phyloP scores from a whole-genome alignment of 768 basidiomycete species.

The Hygrocybe coccinea region DNA sequence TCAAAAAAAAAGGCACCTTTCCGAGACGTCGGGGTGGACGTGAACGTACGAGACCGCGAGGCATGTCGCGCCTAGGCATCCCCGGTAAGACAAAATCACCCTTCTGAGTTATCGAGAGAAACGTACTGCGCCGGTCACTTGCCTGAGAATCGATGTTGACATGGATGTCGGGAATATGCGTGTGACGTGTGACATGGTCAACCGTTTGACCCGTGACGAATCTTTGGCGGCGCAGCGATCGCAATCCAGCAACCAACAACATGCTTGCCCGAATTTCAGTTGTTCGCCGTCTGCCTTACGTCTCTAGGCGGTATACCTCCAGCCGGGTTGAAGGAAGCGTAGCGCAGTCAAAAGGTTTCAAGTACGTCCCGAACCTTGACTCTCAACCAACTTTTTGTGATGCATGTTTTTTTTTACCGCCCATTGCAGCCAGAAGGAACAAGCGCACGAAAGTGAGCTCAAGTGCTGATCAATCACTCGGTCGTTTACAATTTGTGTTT shows the following conservation, averaged over 20 bases:
- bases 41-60: constrained; percentile 51
- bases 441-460: constrained; percentile 51
- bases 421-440: constrained; percentile 60
- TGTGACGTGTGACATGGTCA: constrained; percentile 48
- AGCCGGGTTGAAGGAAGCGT: constrained; percentile 50
- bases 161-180: constrained; percentile 49
- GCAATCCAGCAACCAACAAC: constrained; percentile 28
- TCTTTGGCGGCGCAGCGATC: too few species aligned
- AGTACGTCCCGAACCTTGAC: constrained; percentile 43
- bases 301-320: constrained; percentile 37
- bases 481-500: neutral
- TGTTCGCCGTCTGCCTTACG: constrained; percentile 40
- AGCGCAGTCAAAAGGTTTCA: constrained; percentile 59
- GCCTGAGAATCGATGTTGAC: constrained; percentile 58
- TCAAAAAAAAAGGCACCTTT: constrained; percentile 49
- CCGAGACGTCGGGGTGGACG: constrained; percentile 54
- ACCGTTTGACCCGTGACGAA: too few species aligned
- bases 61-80: constrained; percentile 46
- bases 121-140: constrained; percentile 49
- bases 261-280: constrained; percentile 43
- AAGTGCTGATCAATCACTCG: neutral
- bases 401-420: constrained; percentile 21
- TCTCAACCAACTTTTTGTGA: constrained; percentile 18
- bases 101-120: neutral
- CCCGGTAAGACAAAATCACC: neutral